Evolutionary conservation across 2,329 filamentous ascomycete genomes (phyloP).

Genomic region (Penicillium vulpinum): DNA sequence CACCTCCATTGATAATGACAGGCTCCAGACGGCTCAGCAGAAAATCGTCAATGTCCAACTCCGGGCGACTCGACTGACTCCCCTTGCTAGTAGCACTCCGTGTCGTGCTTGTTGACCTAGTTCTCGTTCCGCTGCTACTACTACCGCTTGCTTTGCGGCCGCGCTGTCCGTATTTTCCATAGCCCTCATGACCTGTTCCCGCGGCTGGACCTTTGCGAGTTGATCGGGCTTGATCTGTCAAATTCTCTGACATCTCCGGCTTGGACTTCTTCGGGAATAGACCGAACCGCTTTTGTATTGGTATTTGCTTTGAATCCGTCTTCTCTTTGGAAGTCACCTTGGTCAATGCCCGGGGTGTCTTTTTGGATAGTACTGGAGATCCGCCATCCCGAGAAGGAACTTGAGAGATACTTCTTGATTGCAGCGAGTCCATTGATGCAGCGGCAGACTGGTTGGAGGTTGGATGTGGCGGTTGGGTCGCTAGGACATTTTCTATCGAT

Average conservation of each 20-base stretch:
- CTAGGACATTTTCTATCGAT: conserved; percentile 48
- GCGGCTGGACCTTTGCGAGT: conserved; percentile 76
- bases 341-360: conserved; percentile 40
- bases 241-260: conserved; percentile 53
- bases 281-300: conserved; percentile 66
- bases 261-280: conserved; percentile 76
- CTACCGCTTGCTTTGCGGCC: conserved; percentile 47
- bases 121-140: conserved; percentile 42
- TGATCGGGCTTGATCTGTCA: conserved; percentile 56
- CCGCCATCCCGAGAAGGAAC: conserved; percentile 36
- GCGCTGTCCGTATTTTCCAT: conserved; percentile 50
- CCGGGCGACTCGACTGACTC: conserved; percentile 44
- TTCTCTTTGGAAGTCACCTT: conserved; percentile 29
- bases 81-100: conserved; percentile 42
- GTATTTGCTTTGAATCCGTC: conserved; percentile 31
- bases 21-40: conserved; percentile 49
- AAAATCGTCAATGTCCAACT: conserved; percentile 51
- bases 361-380: conserved; percentile 32
- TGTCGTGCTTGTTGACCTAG: conserved; percentile 44
- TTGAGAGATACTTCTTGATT: conserved; percentile 34
- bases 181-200: conserved; percentile 85
- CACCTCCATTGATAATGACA: conserved; percentile 52
- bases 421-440: conserved; percentile 42
- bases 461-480: conserved; percentile 31
- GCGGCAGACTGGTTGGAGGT: conserved; percentile 35